Base-by-base conservation (phyloP, 768 basidiomycete species). In the Exidia glandulosa region DNA sequence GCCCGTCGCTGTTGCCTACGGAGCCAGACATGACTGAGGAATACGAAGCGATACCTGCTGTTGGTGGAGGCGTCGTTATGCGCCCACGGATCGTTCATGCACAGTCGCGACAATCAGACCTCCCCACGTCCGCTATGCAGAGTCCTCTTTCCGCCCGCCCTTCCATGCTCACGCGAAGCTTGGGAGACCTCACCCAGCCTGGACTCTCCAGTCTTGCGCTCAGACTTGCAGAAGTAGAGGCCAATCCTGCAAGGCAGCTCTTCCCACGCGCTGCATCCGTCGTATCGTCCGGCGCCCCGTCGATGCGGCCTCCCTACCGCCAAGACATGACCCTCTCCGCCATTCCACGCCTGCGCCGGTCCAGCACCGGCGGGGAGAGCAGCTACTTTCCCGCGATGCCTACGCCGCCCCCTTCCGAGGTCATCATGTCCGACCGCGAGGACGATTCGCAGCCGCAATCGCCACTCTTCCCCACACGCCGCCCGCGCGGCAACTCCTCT, bases 41-140 rank as follows among this genome's bases (percentile, higher is more conserved):
- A 67, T 94, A 87, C 71, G 91, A 95, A 69, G 87, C 88, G 1
- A 83, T 94, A 34, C 91, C 94, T 13, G 94, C 94, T 2, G 87
- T 96, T 3, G 94, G 94, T 19, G 93, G 93, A 14, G 94, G 94
- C 0, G 85, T 81, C 0, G 82, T 96, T 64, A 87, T 87, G 10
- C 83, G 91, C 14, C 94, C 94, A 1, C 77, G 93, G 4, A 80
- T 94, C 32, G 84, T 83, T 63, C 94, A 94, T 69, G 84, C 90
- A 0, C 92, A 94, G 66, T 89, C 88, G 1, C 81, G 82, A 31
- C 25, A 67, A 85, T 88, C 31, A 79, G 84, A 61, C 69, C 80
- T 29, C 72, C 81, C 34, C 67, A 70, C 6, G 75, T 69, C 36
- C 64, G 65, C 56, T 55, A 60, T 66, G 60, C 58, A 66, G 61